Conservation (phyloP, 495 filamentous ascomycete species). For the Aspergillus carlsbadensis region DNA sequence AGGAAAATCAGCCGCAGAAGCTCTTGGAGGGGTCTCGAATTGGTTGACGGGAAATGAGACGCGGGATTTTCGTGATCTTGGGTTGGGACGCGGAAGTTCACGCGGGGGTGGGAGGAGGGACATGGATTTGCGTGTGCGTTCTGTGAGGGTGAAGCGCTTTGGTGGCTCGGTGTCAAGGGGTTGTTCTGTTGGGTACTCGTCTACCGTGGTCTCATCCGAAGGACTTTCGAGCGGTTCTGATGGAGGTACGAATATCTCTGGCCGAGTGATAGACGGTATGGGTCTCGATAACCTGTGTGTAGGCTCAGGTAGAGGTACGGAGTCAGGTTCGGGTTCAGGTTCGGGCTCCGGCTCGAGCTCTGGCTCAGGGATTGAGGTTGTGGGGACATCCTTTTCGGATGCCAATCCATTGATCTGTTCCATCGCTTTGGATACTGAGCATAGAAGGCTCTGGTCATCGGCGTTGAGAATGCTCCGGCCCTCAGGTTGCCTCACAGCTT, state of each 20-base stretch:
- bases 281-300: conserved; percentile 5
- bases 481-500: conserved; percentile 39
- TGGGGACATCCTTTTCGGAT: background rate
- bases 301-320: background rate
- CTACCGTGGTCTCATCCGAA: conserved; percentile 1
- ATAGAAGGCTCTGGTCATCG: conserved; percentile 49
- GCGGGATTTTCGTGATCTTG: conserved; percentile 28
- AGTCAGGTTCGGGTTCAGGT: conserved; percentile 3
- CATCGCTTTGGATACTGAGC: conserved; percentile 56
- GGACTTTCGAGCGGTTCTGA: too few species aligned
- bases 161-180: background rate
- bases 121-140: conserved; percentile 84
- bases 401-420: conserved; percentile 49
- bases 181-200: background rate
- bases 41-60: conserved; percentile 61
- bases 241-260: background rate
- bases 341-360: conserved; percentile 4
- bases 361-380: background rate
- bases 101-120: conserved; percentile 48
- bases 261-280: conserved; percentile 17
- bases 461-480: conserved; percentile 42
- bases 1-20: conserved; percentile 8
- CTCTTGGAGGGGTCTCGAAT: conserved; percentile 55
- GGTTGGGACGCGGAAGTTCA: conserved; percentile 27
- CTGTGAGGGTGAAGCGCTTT: conserved; percentile 47